Evolutionary conservation across 352 stramenopile species (phyloP), one percentile per base, ranked within the genome.

Genomic region (Globisporangium radiosum): DNA sequence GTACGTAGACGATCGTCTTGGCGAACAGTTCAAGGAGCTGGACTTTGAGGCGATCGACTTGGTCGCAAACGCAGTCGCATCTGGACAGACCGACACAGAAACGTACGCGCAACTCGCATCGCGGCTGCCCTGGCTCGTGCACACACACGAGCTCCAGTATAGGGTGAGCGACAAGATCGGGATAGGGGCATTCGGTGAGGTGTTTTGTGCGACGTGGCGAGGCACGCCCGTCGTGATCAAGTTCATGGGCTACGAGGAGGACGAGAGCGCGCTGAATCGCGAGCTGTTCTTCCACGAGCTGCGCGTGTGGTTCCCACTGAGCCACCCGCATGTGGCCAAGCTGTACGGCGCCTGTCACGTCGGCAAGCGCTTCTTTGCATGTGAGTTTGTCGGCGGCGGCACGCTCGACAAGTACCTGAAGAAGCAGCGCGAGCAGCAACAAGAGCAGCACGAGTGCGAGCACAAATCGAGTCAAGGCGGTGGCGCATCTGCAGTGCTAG

Each of bases 181-280:
- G 2, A 10, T 37, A 1, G 51, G 57, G 0, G 19, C 47, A 5
- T 63, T 58, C 43, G 51, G 58, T 8, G 37, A 50, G 5, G 58
- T 58, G 36, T 57, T 57, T n/a, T 11, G 17, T 36, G 57, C 48
- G 1, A 36, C 44, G 25, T 63, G 50, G 50, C 42, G 45, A 5
- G n/a, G 25, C 15, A 54, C 51, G 9, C 3, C 52, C 1, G 64
- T 70, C 1, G 64, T 63, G 0, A 47, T 70, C 6, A 67, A 70
- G 63, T 56, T 58, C 40, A 50, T 60, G 3, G 47, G 50, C 54
- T 25, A 49, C 37, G n/a, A 49, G 52, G 15, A 3, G 7, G 13
- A 43, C 11, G 7, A 47, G 17, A 25, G 3, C 37, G 5, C n/a
- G 33, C 19, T 39, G 19, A 38, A 54, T 2, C 6, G 6, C 3